Percentiles rank a stretch among this genome's conserved stretches.
Evolutionary conservation across 2,329 filamentous ascomycete genomes (phyloP).

Genomic region (Microsporum canis): DNA sequence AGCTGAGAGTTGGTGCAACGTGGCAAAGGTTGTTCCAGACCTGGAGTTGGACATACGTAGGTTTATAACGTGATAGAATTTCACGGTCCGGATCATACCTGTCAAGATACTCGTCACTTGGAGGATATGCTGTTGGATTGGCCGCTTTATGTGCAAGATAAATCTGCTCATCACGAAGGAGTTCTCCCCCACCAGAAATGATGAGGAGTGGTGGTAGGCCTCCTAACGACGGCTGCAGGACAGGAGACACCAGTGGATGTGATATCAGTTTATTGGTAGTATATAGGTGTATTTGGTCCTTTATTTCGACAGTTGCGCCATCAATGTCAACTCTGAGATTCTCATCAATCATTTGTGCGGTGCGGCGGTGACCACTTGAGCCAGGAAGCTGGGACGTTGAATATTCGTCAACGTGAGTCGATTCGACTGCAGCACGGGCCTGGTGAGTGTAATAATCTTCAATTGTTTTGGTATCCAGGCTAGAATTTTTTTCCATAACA

Average conservation of each 20-base stretch:
- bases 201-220: slow-evolving; percentile 81
- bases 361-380: slow-evolving; percentile 15
- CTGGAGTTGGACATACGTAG: slow-evolving; percentile 86
- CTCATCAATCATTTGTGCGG: slow-evolving; percentile 15
- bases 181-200: slow-evolving; percentile 75
- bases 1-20: slow-evolving; percentile 83
- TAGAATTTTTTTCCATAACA: slow-evolving; percentile 6
- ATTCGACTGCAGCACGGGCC: slow-evolving; percentile 25
- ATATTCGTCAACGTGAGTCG: slow-evolving; percentile 17
- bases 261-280: slow-evolving; percentile 73
- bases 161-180: slow-evolving; percentile 86
- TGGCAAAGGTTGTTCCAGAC: slow-evolving; percentile 95
- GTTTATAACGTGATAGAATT: slow-evolving; percentile 54
- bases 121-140: slow-evolving; percentile 65
- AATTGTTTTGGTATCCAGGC: slow-evolving; percentile 6
- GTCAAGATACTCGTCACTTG: slow-evolving; percentile 51
- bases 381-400: not conserved
- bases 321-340: slow-evolving; percentile 58
- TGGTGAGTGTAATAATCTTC: slow-evolving; percentile 11
- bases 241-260: slow-evolving; percentile 81
- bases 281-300: slow-evolving; percentile 85
- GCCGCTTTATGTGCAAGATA: slow-evolving; percentile 92
- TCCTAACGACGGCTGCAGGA: slow-evolving; percentile 77
- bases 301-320: slow-evolving; percentile 59
- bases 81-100: slow-evolving; percentile 47